phyloP scores from a whole-genome alignment of 2,329 filamentous ascomycete genomes.

The Beauveria medogensis region DNA sequence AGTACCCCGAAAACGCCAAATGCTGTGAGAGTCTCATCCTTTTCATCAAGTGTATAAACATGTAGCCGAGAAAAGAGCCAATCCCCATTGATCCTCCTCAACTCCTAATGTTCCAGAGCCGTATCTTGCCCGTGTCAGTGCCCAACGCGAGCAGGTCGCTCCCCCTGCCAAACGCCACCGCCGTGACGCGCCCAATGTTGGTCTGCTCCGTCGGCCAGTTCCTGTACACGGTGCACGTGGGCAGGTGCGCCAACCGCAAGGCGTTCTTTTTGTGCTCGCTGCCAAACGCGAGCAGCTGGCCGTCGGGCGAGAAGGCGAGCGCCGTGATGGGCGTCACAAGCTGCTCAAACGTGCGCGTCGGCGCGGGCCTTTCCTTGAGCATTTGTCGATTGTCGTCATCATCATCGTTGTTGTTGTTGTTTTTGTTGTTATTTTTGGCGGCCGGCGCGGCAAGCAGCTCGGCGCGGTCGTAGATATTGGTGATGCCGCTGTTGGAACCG shows the following conservation, averaged over 20 bases:
- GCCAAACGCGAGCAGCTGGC: slow-evolving; percentile 80
- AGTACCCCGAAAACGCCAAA: slow-evolving; percentile 3
- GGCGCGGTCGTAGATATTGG: slow-evolving; percentile 86
- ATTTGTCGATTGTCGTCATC: slow-evolving; percentile 27
- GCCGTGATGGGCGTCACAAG: slow-evolving; percentile 78
- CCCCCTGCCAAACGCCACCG: slow-evolving; percentile 58
- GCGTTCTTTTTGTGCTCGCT: slow-evolving; percentile 85
- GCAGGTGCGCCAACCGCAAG: slow-evolving; percentile 78
- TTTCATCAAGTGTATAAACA: neutral
- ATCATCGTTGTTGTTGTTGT: too few species aligned
- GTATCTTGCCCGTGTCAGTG: slow-evolving; percentile 81
- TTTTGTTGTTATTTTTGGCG: slow-evolving; percentile 8
- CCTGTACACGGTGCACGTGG: slow-evolving; percentile 85
- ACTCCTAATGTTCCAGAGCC: slow-evolving; percentile 79
- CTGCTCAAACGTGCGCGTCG: slow-evolving; percentile 69
- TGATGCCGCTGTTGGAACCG: slow-evolving; percentile 77
- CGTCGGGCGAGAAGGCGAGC: slow-evolving; percentile 77
- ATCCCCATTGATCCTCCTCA: slow-evolving; percentile 26
- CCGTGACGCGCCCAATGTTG: slow-evolving; percentile 74
- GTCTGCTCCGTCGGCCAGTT: slow-evolving; percentile 96
- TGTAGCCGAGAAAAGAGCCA: neutral
- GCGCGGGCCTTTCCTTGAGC: slow-evolving; percentile 61
- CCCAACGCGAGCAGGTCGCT: slow-evolving; percentile 73
- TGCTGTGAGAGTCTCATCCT: slow-evolving; percentile 7
- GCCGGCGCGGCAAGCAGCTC: slow-evolving; percentile 41